Base-by-base conservation (phyloP, 129 eudicot species). In the Erigeron canadensis region DNA sequence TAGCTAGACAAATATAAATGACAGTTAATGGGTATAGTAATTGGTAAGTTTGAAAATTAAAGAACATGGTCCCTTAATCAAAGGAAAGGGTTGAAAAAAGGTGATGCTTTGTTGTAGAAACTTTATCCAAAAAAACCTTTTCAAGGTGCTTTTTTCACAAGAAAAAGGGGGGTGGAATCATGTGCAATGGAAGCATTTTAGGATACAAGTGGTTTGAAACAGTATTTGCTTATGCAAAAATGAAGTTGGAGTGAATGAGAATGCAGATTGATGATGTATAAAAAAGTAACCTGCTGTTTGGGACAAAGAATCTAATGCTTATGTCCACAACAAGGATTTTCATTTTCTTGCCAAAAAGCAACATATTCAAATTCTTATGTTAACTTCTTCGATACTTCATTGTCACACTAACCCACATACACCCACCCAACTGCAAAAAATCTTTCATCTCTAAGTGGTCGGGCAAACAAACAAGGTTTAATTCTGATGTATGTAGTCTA, bases 301-400 rank as follows among this genome's bases (percentile, higher is more conserved):
- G 74, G 74, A 73, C 78, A 78, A 77, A 73, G 82, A 65, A 79
- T 79, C 82, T 72, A 79, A 79, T 79, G 78, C 82, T 67, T 69
- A 72, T 79, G 70, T 79, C 78, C 74, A 72, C 78, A 46, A 58
- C 69, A 65, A 79, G 78, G 51, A 73, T 70, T 72, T 66, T 28
- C 34, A 46, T 40, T 55, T 72, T 22, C 70, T 72, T 73, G 58
- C 58, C 75, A 50, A 22, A 65, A 79, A 79, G 78, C 70, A 65
- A 79, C 48, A 65, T 73, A 56, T 79, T 70, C 77, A 77, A 63
- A 70, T 70, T 63, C 77, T 63, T 13, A 40, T 63, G 70, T 62
- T 63, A 70, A 66, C 67, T 57, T 77, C 72, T 21, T 45, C 42
- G 19, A 41, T 4, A 51, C 77, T 73, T 61, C 38, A 73, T 73